Percentiles rank a stretch among this genome's conserved stretches.
phyloP scores from a whole-genome alignment of 1,284 basidiomycete genomes.

The Pyrrhoderma lamaoense region DNA sequence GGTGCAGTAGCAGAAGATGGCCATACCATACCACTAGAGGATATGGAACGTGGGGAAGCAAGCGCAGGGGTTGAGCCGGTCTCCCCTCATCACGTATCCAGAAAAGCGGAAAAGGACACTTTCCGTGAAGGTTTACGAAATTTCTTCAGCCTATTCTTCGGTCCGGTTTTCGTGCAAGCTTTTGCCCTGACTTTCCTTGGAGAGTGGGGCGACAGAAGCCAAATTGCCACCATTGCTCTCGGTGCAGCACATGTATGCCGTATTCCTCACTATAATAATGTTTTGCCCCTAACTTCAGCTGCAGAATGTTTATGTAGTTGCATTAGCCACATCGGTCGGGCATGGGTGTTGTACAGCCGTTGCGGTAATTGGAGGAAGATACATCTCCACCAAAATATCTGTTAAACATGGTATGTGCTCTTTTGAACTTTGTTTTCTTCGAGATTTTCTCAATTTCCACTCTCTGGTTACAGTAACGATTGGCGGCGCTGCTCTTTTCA shows the following conservation, averaged over 20 bases:
- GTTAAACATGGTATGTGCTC: conserved; percentile 81
- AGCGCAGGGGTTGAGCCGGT: conserved; percentile 7
- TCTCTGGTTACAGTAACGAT: conserved; percentile 75
- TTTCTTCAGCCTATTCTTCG: conserved; percentile 76
- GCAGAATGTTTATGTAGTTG: conserved; percentile 74
- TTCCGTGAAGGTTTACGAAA: conserved; percentile 66
- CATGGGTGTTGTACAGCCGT: conserved; percentile 85
- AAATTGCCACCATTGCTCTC: conserved; percentile 95
- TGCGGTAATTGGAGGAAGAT: conserved; percentile 87
- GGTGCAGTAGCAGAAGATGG: conserved; percentile 28
- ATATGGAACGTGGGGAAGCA: conserved; percentile 52
- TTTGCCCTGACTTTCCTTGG: conserved; percentile 95
- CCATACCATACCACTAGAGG: conserved; percentile 49
- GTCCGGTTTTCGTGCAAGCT: conserved; percentile 92
- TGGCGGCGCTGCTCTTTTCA: conserved; percentile 53
- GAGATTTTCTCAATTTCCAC: too few relatives aligned
- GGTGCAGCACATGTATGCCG: conserved; percentile 89
- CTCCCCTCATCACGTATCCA: background rate
- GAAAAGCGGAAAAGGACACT: conserved; percentile 23
- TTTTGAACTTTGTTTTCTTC: too few relatives aligned
- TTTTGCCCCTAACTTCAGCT: conserved; percentile 12
- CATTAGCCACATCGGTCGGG: conserved; percentile 84
- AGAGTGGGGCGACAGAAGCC: conserved; percentile 97
- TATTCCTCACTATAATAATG: conserved; percentile 17
- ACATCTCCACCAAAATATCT: conserved; percentile 88